A percentile compares a stretch with the other conserved stretches of the same genome.
Conservation (phyloP, 2,329 filamentous ascomycete species). For the Thelonectria olida region DNA sequence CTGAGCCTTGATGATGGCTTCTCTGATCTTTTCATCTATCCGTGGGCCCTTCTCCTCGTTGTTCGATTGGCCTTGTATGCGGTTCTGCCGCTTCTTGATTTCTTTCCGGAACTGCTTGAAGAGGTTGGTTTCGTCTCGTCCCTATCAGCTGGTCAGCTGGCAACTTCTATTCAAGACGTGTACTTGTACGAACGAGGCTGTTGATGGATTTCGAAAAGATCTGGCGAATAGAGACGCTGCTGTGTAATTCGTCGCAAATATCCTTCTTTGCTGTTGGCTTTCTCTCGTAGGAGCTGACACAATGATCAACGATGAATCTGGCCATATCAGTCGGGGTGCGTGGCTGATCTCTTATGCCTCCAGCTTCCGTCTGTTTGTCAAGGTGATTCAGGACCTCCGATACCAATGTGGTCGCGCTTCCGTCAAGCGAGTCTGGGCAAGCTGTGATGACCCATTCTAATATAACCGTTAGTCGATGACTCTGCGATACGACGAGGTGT, state of each 20-base stretch:
- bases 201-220: not conserved
- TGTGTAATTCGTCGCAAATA: too few relatives aligned
- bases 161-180: not conserved
- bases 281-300: slow-evolving; percentile 22
- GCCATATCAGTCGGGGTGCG: slow-evolving; percentile 18
- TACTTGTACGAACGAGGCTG: not conserved
- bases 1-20: slow-evolving; percentile 6
- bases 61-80: too few relatives aligned
- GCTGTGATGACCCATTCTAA: slow-evolving; percentile 18
- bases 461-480: too few relatives aligned
- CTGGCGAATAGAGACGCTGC: not conserved
- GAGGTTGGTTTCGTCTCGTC: slow-evolving; percentile 9
- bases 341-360: not conserved
- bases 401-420: not conserved
- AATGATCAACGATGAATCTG: slow-evolving; percentile 25
- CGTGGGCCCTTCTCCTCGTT: too few relatives aligned
- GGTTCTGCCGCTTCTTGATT: not conserved
- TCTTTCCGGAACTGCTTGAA: slow-evolving; percentile 13
- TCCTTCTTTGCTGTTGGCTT: not conserved
- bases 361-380: not conserved
- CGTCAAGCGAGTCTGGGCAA: not conserved
- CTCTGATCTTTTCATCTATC: not conserved
- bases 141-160: slow-evolving; percentile 1
- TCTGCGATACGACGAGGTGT: too few relatives aligned
- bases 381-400: not conserved